Conservation (phyloP, 257 asterid species). For the Anisodus acutangulus region DNA sequence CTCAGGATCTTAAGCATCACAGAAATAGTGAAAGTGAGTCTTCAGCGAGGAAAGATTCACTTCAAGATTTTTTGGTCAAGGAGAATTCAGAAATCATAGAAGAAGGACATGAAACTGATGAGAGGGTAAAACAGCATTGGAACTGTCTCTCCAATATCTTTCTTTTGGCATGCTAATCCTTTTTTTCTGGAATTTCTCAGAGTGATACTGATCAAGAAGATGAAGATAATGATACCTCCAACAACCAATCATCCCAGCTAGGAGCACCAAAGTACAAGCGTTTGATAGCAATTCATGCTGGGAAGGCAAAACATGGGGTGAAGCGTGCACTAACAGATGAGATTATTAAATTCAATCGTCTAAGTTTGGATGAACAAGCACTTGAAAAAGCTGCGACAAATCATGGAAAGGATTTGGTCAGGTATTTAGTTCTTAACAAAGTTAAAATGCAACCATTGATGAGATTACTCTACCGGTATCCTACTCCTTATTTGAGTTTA, state of each 20-base stretch:
- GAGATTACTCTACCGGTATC: not conserved
- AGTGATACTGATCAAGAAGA: slow-evolving; percentile 46
- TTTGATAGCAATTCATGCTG: slow-evolving; percentile 84
- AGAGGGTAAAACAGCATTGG: slow-evolving; percentile 43
- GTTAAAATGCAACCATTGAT: not conserved
- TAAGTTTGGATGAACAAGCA: slow-evolving; percentile 80
- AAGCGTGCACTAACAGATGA: slow-evolving; percentile 59
- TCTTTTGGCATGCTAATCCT: slow-evolving; percentile 23
- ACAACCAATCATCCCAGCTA: slow-evolving; percentile 40
- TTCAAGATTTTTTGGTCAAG: slow-evolving; percentile 51
- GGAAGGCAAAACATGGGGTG: slow-evolving; percentile 71
- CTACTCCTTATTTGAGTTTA: not conserved
- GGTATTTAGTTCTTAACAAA: slow-evolving; percentile 29
- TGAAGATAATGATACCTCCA: slow-evolving; percentile 49
- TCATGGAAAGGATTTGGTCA: slow-evolving; percentile 41
- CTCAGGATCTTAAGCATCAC: slow-evolving; percentile 11
- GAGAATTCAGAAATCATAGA: slow-evolving; percentile 19
- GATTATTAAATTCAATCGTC: slow-evolving; percentile 59
- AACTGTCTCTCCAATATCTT: slow-evolving; percentile 12
- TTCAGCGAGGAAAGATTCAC: slow-evolving; percentile 48
- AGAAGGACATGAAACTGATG: slow-evolving; percentile 20
- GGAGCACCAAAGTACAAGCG: slow-evolving; percentile 60
- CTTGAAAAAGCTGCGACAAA: slow-evolving; percentile 68
- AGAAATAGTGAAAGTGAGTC: slow-evolving; percentile 35
- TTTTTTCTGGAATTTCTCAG: slow-evolving; percentile 34